phyloP scores from a whole-genome alignment of 129 eudicot genomes.

The Solidago caesia region DNA sequence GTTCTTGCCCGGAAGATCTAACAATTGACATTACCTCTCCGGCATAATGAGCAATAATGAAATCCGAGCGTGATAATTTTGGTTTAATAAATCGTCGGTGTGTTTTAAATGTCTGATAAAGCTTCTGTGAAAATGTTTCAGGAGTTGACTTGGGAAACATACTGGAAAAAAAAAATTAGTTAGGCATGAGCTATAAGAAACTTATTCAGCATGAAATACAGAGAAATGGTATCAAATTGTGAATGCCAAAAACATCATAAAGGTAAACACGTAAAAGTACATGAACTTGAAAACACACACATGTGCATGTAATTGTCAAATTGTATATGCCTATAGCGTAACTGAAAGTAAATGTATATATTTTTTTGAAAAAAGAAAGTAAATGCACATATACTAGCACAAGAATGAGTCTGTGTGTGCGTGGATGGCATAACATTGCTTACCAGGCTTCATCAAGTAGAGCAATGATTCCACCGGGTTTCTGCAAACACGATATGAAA shows the following conservation, averaged over 20 bases:
- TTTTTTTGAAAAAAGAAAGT: background rate
- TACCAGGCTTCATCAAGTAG: conserved; percentile 99
- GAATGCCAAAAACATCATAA: background rate
- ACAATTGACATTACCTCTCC: conserved; percentile 67
- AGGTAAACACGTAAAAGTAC: background rate
- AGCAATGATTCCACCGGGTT: conserved; percentile 97
- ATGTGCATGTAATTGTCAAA: background rate
- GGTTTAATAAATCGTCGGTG: conserved; percentile 88
- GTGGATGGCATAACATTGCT: conserved; percentile 14
- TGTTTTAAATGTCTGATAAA: conserved; percentile 74
- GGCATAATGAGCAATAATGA: conserved; percentile 93
- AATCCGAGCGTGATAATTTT: conserved; percentile 87
- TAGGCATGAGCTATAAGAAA: conserved; percentile 24
- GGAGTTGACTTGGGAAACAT: conserved; percentile 99
- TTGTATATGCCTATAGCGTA: background rate
- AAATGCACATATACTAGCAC: background rate
- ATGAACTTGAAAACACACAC: background rate
- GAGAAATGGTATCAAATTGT: background rate
- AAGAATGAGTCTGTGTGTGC: background rate
- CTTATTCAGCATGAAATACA: conserved; percentile 15
- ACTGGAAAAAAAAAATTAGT: conserved; percentile 48
- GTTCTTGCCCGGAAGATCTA: conserved; percentile 5
- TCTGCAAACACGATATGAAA: conserved; percentile 52
- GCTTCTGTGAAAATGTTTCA: conserved; percentile 91
- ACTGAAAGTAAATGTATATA: conserved; percentile 18